Base-by-base conservation (phyloP, 129 eudicot genomes). In the Centella asiatica region DNA sequence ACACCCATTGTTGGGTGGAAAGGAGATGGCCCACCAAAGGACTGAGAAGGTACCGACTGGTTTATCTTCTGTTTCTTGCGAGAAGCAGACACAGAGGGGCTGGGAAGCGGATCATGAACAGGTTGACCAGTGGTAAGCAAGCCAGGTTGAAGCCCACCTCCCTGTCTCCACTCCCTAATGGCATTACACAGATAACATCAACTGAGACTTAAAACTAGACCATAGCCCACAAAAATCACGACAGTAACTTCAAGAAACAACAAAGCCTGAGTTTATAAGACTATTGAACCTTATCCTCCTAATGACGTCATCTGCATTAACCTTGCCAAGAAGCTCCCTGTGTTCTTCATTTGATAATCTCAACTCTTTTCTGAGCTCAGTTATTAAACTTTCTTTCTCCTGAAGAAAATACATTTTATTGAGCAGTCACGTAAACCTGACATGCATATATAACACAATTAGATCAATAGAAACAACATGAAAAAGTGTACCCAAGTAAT, bases 331-430 rank as follows among this genome's bases (percentile, higher is more conserved):
- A 73, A 87, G 85, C 56, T 84, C 98, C 49, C 87, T 80, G 70
- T 92, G 96, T 75, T 92, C 95, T 81, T 92, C 98, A 64, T 87
- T 88, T 31, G 98, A 81, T 64, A 92, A 69, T 67, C 90, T 84
- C 58, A 92, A 69, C 77, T 92, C 98, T 74, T 84, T 92, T 55
- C 98, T 74, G 44, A 92, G 95, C 60, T 92, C 96, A 17, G 98
- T 87, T 50, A 92, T 84, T 74, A 92, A 69, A 72, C 94, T 69
- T 82, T 92, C 96, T 76, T 87, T 87, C 66, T 87, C 98, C 98
- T 92, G 88, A 67, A 64, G 50, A 37, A 56, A 58, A 66, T 17
- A 60, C 62, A 77, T 69, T 57, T 52, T 44, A 69, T 22, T 55
- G 42, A 67, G 75, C 59, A 67, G 55, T 78, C 62, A 61, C 24